These are phyloP conservation scores for Acer negundo DNA, from an alignment of 345 rosid species.

Conservation along the genomic window DNA sequence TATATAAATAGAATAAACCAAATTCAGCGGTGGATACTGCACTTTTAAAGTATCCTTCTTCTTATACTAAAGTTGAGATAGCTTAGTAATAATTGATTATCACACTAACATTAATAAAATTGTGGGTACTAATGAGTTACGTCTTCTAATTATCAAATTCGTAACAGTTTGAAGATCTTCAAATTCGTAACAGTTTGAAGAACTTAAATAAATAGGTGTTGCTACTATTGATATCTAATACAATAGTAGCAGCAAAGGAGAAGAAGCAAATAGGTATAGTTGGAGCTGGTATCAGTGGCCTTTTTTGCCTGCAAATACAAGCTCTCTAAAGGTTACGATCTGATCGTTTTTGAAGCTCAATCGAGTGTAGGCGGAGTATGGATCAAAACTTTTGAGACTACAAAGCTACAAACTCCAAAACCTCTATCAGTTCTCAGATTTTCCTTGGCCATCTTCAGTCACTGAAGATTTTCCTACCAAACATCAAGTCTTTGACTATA, in stretches of 20 bases:
- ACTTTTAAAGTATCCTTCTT: too few species aligned
- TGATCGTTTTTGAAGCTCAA: slow-evolving; percentile 36
- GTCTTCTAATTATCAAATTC: too few species aligned
- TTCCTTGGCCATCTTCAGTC: slow-evolving; percentile 46
- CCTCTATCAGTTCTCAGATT: slow-evolving; percentile 40
- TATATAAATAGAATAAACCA: too few species aligned
- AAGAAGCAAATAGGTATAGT: slow-evolving; percentile 29
- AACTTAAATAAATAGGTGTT: too few species aligned
- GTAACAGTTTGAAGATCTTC: too few species aligned
- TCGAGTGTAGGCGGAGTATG: slow-evolving; percentile 35
- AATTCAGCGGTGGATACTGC: too few species aligned
- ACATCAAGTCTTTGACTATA: slow-evolving; percentile 31
- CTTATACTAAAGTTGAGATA: too few species aligned
- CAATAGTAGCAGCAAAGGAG: slow-evolving; percentile 3
- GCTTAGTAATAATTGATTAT: too few species aligned
- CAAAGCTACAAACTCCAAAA: slow-evolving; percentile 36
- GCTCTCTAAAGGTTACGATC: slow-evolving; percentile 32
- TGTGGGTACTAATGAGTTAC: too few species aligned
- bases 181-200: too few species aligned
- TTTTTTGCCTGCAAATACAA: slow-evolving; percentile 36
- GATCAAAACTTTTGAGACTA: slow-evolving; percentile 33
- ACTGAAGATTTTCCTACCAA: slow-evolving; percentile 29
- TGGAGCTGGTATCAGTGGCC: slow-evolving; percentile 44
- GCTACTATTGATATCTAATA: too few species aligned
- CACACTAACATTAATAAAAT: too few species aligned